Percentiles rank a stretch among this genome's conserved stretches.
Evolutionary conservation across 176 grass and related monocot genomes (phyloP).

Genomic region (Aegilops tauschii): DNA sequence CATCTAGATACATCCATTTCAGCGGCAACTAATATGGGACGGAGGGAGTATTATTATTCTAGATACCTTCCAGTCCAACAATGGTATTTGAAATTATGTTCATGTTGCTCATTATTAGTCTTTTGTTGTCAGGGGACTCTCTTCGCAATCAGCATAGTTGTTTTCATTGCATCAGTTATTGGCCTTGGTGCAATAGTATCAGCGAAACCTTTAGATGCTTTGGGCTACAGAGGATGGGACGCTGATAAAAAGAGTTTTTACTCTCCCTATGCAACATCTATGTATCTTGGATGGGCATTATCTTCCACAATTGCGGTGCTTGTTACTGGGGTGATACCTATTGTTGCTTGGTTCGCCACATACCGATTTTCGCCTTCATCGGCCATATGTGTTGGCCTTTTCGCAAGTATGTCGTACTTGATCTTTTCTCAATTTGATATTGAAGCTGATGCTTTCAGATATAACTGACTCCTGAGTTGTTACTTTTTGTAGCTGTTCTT

Average conservation of each 20-base stretch:
- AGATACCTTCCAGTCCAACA: constrained; percentile 1
- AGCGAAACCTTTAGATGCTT: constrained; percentile 90
- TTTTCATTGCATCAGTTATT: constrained; percentile 82
- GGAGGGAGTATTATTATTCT: background rate
- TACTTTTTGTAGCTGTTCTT: constrained; percentile 74
- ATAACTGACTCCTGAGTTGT: constrained; percentile 18
- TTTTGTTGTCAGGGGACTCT: constrained; percentile 61
- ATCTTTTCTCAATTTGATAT: constrained; percentile 27
- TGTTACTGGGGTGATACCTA: constrained; percentile 75
- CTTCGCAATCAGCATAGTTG: constrained; percentile 56
- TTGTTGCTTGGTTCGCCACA: constrained; percentile 96
- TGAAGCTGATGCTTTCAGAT: background rate
- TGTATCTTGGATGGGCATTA: constrained; percentile 98
- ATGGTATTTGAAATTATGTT: background rate
- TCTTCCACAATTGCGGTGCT: constrained; percentile 80
- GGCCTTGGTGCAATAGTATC: constrained; percentile 95
- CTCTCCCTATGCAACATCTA: constrained; percentile 92
- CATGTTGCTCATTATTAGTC: constrained; percentile 2
- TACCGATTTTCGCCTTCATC: constrained; percentile 90
- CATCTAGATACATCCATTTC: no score
- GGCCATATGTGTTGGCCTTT: constrained; percentile 85
- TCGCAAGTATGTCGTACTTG: constrained; percentile 55
- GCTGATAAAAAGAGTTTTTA: constrained; percentile 71
- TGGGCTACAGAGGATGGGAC: constrained; percentile 97
- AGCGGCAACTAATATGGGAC: no score